A percentile compares a stretch with the other conserved stretches of the same genome.
Conservation (phyloP, 2,329 filamentous ascomycete genomes). For the Fusarium sp. region DNA sequence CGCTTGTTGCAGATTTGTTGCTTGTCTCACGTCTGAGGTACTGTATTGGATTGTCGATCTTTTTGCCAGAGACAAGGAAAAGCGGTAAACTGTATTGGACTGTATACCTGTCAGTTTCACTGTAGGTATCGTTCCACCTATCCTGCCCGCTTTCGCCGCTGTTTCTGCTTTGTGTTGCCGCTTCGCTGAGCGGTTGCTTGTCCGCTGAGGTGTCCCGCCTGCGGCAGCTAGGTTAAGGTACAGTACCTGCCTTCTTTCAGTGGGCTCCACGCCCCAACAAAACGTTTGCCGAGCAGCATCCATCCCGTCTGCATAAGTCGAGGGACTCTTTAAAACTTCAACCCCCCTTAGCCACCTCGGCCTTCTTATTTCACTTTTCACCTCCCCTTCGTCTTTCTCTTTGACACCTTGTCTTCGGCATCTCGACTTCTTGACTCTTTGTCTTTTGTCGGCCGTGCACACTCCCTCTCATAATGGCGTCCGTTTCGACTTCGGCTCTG, state of each 20-base stretch:
- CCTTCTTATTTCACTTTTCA: constrained; percentile 11
- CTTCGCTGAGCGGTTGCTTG: constrained; percentile 29
- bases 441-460: constrained; percentile 40
- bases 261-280: constrained; percentile 51
- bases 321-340: constrained; percentile 42
- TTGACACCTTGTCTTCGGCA: constrained; percentile 26
- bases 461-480: constrained; percentile 60
- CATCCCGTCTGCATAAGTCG: constrained; percentile 21
- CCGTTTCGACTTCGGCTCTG: constrained; percentile 60
- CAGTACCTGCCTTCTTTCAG: constrained; percentile 34
- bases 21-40: constrained; percentile 11
- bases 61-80: constrained; percentile 33
- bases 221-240: not conserved
- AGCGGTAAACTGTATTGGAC: constrained; percentile 23
- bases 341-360: constrained; percentile 28
- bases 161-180: constrained; percentile 34
- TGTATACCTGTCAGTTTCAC: constrained; percentile 10
- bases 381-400: constrained; percentile 13
- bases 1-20: constrained; percentile 4
- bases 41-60: constrained; percentile 29
- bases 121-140: constrained; percentile 33
- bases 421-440: constrained; percentile 45
- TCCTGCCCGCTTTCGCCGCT: constrained; percentile 31
- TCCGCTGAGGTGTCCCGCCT: constrained; percentile 23
- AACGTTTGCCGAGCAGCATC: constrained; percentile 47